phyloP scores from a whole-genome alignment of 2,329 filamentous ascomycete genomes.

The Zasmidium angulare region DNA sequence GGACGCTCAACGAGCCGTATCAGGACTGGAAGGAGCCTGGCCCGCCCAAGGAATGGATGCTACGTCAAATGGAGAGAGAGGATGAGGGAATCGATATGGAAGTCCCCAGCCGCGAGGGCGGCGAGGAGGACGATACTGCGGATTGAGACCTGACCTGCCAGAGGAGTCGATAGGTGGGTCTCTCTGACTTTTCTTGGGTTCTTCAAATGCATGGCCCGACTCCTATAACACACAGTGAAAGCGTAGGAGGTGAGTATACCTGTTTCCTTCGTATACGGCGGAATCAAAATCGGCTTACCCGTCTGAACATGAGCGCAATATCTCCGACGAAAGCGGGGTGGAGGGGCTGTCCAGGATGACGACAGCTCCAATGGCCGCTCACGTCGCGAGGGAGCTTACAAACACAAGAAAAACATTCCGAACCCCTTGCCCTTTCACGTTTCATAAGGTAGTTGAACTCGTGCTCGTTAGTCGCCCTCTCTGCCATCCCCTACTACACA shows the following conservation, averaged over 20 bases:
- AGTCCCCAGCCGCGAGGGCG: slow-evolving; percentile 2
- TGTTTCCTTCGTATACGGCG: neutral
- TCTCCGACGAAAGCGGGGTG: neutral
- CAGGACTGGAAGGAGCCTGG: slow-evolving; percentile 27
- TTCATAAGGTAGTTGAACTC: neutral
- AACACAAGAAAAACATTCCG: slow-evolving; percentile 4
- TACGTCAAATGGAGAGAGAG: slow-evolving; percentile 19
- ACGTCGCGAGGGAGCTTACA: slow-evolving; percentile 3
- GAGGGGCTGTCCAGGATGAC: slow-evolving; percentile 1
- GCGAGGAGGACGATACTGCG: slow-evolving; percentile 1
- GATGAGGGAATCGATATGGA: slow-evolving; percentile 9
- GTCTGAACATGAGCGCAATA: too few relatives aligned
- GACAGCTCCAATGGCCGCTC: slow-evolving; percentile 3
- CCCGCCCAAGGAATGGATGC: slow-evolving; percentile 30
- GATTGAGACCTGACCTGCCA: neutral
- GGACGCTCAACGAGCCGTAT: slow-evolving; percentile 46
- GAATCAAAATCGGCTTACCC: neutral
- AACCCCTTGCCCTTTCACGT: neutral
- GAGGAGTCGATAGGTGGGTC: too few relatives aligned
- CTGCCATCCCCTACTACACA: neutral
- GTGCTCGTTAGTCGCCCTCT: neutral
- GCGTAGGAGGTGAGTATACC: neutral
- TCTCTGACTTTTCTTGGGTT: too few relatives aligned
- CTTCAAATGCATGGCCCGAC: neutral
- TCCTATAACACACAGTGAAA: neutral